A percentile compares a stretch with the other conserved stretches of the same genome.
Evolutionary conservation across 257 asterid genomes (phyloP).

Genomic region (Solanum acaule): DNA sequence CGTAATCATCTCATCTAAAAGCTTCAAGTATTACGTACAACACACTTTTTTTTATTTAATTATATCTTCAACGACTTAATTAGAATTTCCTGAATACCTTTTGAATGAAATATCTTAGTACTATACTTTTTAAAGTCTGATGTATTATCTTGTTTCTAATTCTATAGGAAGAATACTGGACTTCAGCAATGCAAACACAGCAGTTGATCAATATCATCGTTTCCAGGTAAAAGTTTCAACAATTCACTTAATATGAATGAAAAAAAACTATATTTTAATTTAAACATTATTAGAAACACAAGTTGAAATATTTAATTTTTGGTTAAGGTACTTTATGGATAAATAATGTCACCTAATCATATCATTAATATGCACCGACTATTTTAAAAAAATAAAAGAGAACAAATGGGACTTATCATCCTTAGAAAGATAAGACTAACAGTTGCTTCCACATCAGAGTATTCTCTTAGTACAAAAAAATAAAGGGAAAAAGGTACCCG

Average conservation of each 20-base stretch:
- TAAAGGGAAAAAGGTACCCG: no score
- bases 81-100: not conserved
- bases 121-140: not conserved
- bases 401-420: not conserved
- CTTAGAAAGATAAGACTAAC: slow-evolving; percentile 6
- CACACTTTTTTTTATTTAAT: not conserved
- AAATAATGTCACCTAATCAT: not conserved
- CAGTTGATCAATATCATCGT: slow-evolving; percentile 89
- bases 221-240: slow-evolving; percentile 36
- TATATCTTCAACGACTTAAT: not conserved
- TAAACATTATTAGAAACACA: not conserved
- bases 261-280: not conserved
- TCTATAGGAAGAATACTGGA: slow-evolving; percentile 58
- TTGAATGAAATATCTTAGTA: not conserved
- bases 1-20: not conserved
- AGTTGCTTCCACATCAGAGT: slow-evolving; percentile 4
- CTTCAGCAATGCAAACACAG: slow-evolving; percentile 72
- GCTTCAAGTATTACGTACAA: not conserved
- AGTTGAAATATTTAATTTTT: not conserved
- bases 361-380: not conserved
- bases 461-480: not conserved
- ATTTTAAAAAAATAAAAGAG: not conserved
- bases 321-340: not conserved
- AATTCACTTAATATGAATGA: not conserved
- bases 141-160: not conserved